These are phyloP conservation scores for Trichoderma guizhouense DNA, from an alignment of 2,329 filamentous ascomycete genomes.

Conservation along the genomic window DNA sequence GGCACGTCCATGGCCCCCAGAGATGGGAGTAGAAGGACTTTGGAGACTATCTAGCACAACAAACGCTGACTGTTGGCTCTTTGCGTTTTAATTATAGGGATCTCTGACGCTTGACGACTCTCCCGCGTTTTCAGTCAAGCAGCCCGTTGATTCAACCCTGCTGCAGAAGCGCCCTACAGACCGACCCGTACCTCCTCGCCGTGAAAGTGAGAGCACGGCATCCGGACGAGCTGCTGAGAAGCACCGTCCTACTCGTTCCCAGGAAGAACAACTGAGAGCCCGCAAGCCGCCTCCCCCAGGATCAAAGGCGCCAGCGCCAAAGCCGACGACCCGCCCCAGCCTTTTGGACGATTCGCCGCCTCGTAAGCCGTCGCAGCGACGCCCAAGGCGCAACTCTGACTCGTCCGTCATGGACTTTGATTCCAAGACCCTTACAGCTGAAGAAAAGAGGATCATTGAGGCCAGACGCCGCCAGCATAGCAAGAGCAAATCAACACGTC, in stretches of 20 bases:
- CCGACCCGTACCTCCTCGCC: constrained; percentile 23
- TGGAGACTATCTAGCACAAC: not conserved
- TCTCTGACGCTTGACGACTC: constrained; percentile 65
- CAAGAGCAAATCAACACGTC: constrained; percentile 47
- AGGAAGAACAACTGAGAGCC: constrained; percentile 59
- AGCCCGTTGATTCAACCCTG: constrained; percentile 34
- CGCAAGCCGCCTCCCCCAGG: constrained; percentile 34
- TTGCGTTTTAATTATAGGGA: constrained; percentile 47
- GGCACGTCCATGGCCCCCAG: not conserved
- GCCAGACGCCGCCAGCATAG: constrained; percentile 36
- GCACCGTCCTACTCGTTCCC: constrained; percentile 63
- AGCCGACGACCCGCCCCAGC: constrained; percentile 32
- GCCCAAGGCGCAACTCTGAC: constrained; percentile 73
- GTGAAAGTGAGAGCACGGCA: constrained; percentile 44
- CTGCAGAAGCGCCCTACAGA: constrained; percentile 38
- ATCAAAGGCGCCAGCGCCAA: not conserved
- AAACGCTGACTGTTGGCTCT: not conserved
- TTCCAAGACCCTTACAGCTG: constrained; percentile 57
- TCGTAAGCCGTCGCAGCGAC: constrained; percentile 40
- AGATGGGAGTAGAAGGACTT: not conserved
- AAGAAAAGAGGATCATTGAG: constrained; percentile 42
- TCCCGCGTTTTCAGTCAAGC: constrained; percentile 34
- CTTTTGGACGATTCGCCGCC: constrained; percentile 39
- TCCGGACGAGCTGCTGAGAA: constrained; percentile 38
- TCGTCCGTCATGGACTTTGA: constrained; percentile 64